Evolutionary conservation across 768 basidiomycete genomes (phyloP).

Genomic region (Phaeotremella skinneri): DNA sequence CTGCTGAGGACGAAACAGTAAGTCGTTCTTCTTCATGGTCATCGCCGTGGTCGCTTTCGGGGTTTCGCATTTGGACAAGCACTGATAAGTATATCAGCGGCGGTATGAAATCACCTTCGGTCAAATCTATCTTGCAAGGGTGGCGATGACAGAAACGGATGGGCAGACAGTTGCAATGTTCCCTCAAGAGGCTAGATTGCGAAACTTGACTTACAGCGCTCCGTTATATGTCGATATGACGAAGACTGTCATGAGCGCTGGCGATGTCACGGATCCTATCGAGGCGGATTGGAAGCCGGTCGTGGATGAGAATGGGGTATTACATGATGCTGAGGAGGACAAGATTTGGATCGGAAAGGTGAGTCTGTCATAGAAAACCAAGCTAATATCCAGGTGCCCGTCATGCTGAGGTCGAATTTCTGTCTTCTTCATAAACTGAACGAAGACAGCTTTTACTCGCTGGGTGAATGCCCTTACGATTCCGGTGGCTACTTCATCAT

Average conservation of each 20-base stretch:
- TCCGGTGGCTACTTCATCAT: slow-evolving; percentile 98
- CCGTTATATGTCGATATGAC: slow-evolving; percentile 94
- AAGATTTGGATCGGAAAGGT: slow-evolving; percentile 76
- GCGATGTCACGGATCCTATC: slow-evolving; percentile 67
- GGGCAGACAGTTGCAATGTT: slow-evolving; percentile 90
- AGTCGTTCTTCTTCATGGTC: slow-evolving; percentile 18
- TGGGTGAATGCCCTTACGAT: slow-evolving; percentile 98
- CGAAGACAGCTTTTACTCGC: slow-evolving; percentile 77
- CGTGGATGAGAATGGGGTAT: slow-evolving; percentile 39
- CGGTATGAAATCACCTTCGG: slow-evolving; percentile 97
- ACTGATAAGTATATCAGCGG: slow-evolving; percentile 55
- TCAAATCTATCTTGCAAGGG: slow-evolving; percentile 93
- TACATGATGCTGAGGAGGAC: slow-evolving; percentile 50
- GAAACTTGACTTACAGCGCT: slow-evolving; percentile 94
- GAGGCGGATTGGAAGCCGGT: slow-evolving; percentile 64
- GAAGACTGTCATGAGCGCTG: slow-evolving; percentile 75
- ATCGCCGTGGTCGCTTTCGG: slow-evolving; percentile 54
- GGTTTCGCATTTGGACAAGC: background rate
- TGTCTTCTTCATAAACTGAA: slow-evolving; percentile 80
- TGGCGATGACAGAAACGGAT: slow-evolving; percentile 92
- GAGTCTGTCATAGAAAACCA: slow-evolving; percentile 6
- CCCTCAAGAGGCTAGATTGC: slow-evolving; percentile 90
- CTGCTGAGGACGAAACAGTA: slow-evolving; percentile 58
- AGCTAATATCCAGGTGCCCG: slow-evolving; percentile 69
- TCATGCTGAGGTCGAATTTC: slow-evolving; percentile 94